Evolutionary conservation across 2,329 filamentous ascomycete species (phyloP).

Genomic region (Monosporascus sp.): DNA sequence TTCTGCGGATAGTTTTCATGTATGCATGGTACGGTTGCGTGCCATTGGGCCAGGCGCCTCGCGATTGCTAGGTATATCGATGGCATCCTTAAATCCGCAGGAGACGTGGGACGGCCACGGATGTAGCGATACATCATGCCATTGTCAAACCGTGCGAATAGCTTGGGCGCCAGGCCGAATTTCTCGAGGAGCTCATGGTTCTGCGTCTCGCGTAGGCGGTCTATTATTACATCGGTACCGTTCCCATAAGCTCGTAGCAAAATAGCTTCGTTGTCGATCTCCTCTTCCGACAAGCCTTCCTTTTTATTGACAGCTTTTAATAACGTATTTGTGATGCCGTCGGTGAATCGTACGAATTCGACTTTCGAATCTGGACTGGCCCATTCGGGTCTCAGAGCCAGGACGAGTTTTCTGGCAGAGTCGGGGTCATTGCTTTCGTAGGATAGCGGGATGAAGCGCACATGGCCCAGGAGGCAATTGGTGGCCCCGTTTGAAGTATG

Average conservation of each 20-base stretch:
- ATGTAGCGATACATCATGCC: slow-evolving; percentile 94
- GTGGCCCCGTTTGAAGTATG: slow-evolving; percentile 11
- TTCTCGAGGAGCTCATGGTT: slow-evolving; percentile 84
- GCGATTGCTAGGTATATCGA: slow-evolving; percentile 80
- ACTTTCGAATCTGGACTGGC: slow-evolving; percentile 64
- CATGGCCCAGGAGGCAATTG: slow-evolving; percentile 36
- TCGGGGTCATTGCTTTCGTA: slow-evolving; percentile 76
- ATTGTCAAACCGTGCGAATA: slow-evolving; percentile 91
- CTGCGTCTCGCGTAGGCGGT: slow-evolving; percentile 76
- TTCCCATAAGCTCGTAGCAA: slow-evolving; percentile 90
- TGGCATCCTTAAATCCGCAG: slow-evolving; percentile 71
- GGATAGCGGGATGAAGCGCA: slow-evolving; percentile 64
- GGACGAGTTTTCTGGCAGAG: slow-evolving; percentile 74
- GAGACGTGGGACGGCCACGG: slow-evolving; percentile 70
- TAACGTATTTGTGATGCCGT: slow-evolving; percentile 95
- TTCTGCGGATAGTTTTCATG: slow-evolving; percentile 29
- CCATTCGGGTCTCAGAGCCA: slow-evolving; percentile 81
- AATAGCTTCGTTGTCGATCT: slow-evolving; percentile 67
- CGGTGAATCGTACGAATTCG: slow-evolving; percentile 86
- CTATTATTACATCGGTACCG: slow-evolving; percentile 91
- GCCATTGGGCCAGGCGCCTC: slow-evolving; percentile 83
- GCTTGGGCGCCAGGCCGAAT: slow-evolving; percentile 74
- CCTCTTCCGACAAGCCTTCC: slow-evolving; percentile 54
- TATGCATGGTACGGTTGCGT: slow-evolving; percentile 64
- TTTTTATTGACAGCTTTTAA: slow-evolving; percentile 69